phyloP scores from a whole-genome alignment of 495 filamentous ascomycete species.

The Xylaria telfairii region DNA sequence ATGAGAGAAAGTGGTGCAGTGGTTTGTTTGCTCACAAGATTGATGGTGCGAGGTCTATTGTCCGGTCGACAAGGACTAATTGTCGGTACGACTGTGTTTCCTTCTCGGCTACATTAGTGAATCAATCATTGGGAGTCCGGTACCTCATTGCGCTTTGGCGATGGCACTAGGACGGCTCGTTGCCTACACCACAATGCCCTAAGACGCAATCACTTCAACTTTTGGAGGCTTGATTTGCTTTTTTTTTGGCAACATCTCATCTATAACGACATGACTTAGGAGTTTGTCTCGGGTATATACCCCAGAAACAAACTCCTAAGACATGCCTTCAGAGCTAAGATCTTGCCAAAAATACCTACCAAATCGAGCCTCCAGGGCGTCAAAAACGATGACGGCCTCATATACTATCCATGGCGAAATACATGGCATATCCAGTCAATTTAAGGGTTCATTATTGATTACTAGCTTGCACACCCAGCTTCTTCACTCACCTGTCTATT shows the following conservation, averaged over 20 bases:
- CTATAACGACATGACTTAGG: no score
- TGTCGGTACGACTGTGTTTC: not conserved
- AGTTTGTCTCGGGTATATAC: no score
- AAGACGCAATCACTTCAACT: not conserved
- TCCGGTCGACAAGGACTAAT: not conserved
- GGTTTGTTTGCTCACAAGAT: slow-evolving; percentile 1
- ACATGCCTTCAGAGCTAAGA: no score
- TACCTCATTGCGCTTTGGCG: not conserved
- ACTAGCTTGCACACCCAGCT: not conserved
- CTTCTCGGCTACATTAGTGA: not conserved
- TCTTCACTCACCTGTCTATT: not conserved
- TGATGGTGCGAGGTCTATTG: not conserved
- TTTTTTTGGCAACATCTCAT: no score
- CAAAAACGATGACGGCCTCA: not conserved
- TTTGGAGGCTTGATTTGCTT: no score
- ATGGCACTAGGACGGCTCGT: not conserved
- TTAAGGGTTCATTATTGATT: not conserved
- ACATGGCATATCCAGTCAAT: not conserved
- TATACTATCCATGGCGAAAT: not conserved
- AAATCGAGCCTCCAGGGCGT: no score
- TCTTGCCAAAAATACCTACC: no score
- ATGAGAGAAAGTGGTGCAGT: not conserved
- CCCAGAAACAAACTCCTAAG: no score
- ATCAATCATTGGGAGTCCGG: not conserved
- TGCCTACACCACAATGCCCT: not conserved